phyloP scores from a whole-genome alignment of 1,284 basidiomycete species.

The Microbotryum violaceum region DNA sequence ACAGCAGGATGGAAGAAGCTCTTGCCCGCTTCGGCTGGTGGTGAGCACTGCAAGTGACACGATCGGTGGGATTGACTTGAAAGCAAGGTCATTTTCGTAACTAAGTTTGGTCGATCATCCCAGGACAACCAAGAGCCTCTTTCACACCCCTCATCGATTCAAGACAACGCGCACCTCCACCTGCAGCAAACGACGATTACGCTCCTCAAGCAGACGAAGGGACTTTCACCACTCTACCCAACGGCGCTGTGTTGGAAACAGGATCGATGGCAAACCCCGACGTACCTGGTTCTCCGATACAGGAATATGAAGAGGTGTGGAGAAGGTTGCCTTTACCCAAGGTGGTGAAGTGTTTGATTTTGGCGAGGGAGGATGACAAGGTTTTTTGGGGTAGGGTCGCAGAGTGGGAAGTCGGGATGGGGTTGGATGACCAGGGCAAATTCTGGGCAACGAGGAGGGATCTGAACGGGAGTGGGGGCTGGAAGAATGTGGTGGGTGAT shows the following conservation, averaged over 20 bases:
- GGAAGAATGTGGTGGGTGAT: too few species aligned
- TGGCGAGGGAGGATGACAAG: not conserved
- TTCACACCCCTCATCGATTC: constrained; percentile 11
- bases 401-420: not conserved
- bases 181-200: too few species aligned
- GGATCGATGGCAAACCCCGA: constrained; percentile 8
- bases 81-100: too few species aligned
- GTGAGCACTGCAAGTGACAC: not conserved
- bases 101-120: not conserved
- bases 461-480: too few species aligned
- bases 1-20: constrained; percentile 10
- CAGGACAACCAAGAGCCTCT: constrained; percentile 6
- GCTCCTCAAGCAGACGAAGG: constrained; percentile 8
- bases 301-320: constrained; percentile 20
- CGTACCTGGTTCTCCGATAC: not conserved
- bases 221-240: constrained; percentile 7
- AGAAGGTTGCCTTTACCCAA: not conserved
- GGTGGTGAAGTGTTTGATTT: not conserved
- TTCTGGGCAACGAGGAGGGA: too few species aligned
- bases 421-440: too few species aligned
- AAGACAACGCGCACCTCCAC: not conserved
- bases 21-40: not conserved
- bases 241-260: constrained; percentile 16
- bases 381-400: constrained; percentile 1
- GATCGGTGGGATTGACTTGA: not conserved